Conservation (phyloP, 257 asterid species). For the Fraxinus cuspidata region DNA sequence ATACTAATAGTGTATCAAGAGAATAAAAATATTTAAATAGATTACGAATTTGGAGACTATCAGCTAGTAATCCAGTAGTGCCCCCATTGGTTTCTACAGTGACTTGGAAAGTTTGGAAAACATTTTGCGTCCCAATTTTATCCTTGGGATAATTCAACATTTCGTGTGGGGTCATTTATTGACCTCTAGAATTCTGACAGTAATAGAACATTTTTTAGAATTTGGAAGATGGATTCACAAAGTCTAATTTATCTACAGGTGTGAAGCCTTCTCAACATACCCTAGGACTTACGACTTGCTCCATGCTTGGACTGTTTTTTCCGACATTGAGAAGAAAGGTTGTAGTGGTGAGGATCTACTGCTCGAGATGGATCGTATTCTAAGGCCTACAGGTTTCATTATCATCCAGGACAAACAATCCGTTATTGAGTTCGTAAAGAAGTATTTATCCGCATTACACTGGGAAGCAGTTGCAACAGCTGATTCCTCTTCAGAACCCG, state of each 20-base stretch:
- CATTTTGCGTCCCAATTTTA: not conserved
- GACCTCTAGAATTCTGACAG: not conserved
- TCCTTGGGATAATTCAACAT: not conserved
- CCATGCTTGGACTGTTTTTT: conserved; percentile 82
- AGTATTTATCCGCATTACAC: conserved; percentile 70
- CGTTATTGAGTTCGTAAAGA: conserved; percentile 76
- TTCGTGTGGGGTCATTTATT: not conserved
- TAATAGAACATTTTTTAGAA: not conserved
- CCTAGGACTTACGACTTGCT: conserved; percentile 89
- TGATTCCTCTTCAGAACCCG: conserved; percentile 53
- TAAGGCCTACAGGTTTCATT: conserved; percentile 85
- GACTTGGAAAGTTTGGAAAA: not conserved
- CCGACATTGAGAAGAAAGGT: conserved; percentile 86
- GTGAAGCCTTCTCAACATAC: conserved; percentile 91
- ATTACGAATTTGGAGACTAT: too few relatives aligned
- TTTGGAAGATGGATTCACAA: not conserved
- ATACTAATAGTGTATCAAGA: too few relatives aligned
- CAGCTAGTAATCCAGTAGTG: too few relatives aligned
- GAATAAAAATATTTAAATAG: too few relatives aligned
- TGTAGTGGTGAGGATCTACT: conserved; percentile 94
- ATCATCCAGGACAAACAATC: conserved; percentile 70
- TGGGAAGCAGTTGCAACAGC: conserved; percentile 76
- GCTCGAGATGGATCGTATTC: conserved; percentile 90
- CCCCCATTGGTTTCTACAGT: too few relatives aligned
- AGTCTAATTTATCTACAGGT: conserved; percentile 48